Base-by-base conservation (phyloP, 768 basidiomycete genomes). In the Termitomyces sp. region DNA sequence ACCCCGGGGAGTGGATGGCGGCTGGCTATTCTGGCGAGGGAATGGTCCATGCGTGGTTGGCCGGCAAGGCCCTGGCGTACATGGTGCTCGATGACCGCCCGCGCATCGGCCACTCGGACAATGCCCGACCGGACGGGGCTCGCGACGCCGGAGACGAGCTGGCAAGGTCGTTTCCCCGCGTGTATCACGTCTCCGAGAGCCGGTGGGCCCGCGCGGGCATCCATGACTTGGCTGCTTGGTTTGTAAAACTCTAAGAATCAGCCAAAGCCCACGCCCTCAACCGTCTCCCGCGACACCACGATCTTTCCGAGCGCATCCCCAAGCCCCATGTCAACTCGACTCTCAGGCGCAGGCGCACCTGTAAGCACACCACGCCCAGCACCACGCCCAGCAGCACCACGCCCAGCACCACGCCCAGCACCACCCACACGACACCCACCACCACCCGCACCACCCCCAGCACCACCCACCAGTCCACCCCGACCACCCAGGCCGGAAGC, bases 1-100 rank as follows among this genome's bases (percentile, higher is more conserved):
- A 63, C 21, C 68, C 84, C 0, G 86, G 86, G 17, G 87, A 89
- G 66, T 89, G 87, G 88, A 76, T 89, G 15, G 73, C 82, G 15
- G 86, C 84, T 12, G 87, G 86, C 4, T 89, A 84, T 64, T 75
- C 78, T 0, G 87, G 87, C 0, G 87, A 90, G 60, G 87, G 87
- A 1, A 87, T 88, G 87, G 80, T 80, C 3, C 80, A 86, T 60
- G 85, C 83, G 0, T 87, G 86, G 85, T 65, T 84, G 66, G 76
- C 82, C 55, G 79, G 82, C 4, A 75, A 77, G 54, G 83, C 81
- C 8, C 66, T 87, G 19, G 86, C 83, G 11, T 61, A 71, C 52
- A 86, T 86, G 85, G 71, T 90, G 3, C 50, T 68, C 14, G 76
- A 78, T 23, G n/a, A n/a, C n/a, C n/a, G n/a, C n/a, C n/a, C n/a